These are phyloP conservation scores for Boletus insuetus DNA, from an alignment of 768 basidiomycete species.

Conservation along the genomic window DNA sequence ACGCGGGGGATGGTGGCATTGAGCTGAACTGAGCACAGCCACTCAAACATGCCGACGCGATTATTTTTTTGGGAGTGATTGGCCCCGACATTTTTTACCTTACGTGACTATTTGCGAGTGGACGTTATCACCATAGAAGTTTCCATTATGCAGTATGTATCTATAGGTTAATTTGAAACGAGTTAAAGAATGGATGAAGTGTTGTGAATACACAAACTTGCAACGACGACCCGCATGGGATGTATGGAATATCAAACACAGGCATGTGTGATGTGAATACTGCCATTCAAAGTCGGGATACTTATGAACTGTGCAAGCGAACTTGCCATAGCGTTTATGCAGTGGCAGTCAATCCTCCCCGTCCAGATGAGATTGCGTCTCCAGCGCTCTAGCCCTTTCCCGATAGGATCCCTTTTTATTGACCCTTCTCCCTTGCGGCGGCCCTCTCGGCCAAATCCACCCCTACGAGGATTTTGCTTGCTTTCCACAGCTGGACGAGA, in stretches of 20 bases:
- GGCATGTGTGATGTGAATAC: conserved; percentile 1
- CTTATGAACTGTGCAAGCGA: conserved; percentile 10
- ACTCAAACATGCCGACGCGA: too few species aligned
- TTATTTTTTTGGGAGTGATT: too few species aligned
- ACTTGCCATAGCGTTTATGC: conserved; percentile 6
- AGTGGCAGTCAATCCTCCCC: conserved; percentile 4
- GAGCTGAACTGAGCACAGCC: conserved; percentile 12
- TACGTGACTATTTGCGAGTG: too few species aligned
- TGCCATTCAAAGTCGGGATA: conserved; percentile 8
- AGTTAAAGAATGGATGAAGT: conserved; percentile 4
- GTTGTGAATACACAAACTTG: conserved; percentile 14
- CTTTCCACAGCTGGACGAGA: conserved; percentile 96
- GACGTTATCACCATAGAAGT: background rate
- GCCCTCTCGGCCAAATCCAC: conserved; percentile 88
- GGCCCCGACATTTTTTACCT: too few species aligned
- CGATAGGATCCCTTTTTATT: conserved; percentile 4
- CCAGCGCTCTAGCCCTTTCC: background rate
- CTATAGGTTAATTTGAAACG: conserved; percentile 10
- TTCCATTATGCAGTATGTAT: conserved; percentile 18
- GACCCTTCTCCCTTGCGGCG: conserved; percentile 45
- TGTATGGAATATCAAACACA: conserved; percentile 4
- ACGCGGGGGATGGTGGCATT: conserved; percentile 70
- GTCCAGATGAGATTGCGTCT: conserved; percentile 14
- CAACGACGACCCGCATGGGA: conserved; percentile 4
- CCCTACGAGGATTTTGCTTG: conserved; percentile 90